Conservation (phyloP, 225 moss, liverwort and hornwort genomes). For the Physcomitrium patens region DNA sequence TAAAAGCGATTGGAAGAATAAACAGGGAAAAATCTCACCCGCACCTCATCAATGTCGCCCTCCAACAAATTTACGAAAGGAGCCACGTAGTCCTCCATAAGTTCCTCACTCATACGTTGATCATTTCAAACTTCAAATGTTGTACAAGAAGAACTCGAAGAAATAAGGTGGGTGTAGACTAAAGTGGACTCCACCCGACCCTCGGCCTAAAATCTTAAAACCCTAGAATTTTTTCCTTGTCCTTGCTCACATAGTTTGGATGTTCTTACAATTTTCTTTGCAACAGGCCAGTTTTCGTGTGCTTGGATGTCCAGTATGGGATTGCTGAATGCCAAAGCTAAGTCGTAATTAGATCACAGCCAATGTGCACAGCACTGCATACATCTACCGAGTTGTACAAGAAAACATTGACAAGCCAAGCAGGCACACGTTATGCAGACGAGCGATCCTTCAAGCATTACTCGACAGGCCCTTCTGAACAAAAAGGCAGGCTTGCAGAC, state of each 20-base stretch:
- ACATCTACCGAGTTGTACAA: background rate
- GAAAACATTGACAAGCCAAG: too few species aligned
- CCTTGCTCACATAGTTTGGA: background rate
- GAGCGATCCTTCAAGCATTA: too few species aligned
- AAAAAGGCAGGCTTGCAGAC: background rate
- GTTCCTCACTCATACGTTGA: conserved; percentile 18
- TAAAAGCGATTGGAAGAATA: background rate
- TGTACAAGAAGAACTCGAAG: background rate
- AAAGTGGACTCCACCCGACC: background rate
- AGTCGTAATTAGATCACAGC: too few species aligned
- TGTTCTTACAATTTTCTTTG: too few species aligned
- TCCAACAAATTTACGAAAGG: conserved; percentile 36
- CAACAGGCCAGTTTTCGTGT: too few species aligned
- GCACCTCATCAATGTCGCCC: conserved; percentile 23
- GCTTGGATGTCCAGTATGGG: too few species aligned
- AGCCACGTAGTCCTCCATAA: conserved; percentile 40
- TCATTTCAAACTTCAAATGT: conserved; percentile 11
- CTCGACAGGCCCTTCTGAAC: too few species aligned
- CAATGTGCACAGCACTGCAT: too few species aligned
- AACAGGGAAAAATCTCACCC: conserved; percentile 31
- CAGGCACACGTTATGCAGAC: too few species aligned
- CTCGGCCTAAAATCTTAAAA: conserved; percentile 12
- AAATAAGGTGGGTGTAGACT: background rate
- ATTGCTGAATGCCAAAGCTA: too few species aligned
- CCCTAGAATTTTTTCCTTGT: background rate